Evolutionary conservation across 2,329 filamentous ascomycete species (phyloP), one percentile per base, ranked within the genome.

Genomic region (Penicillium sp.): DNA sequence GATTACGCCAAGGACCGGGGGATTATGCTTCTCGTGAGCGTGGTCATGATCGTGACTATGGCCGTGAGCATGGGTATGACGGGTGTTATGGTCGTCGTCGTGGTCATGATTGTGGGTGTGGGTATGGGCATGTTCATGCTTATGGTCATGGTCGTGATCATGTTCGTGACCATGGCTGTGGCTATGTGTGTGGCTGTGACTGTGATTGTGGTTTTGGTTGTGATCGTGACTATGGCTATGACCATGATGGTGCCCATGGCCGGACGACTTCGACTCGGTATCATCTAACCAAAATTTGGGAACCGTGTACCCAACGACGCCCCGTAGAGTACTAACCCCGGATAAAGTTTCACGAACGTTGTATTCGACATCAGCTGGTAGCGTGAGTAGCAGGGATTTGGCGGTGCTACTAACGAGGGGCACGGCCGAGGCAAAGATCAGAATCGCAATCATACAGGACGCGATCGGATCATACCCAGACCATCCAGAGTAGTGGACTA

Each of bases 251-350:
- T 82, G 79, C 7, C 70, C 72, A 58, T 80, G 64, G 0, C 62
- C 76, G 0, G 77, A 76, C 55, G 79, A 73, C 21, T 76, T 73
- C 2, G 73, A 72, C 17, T 75, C 81, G 31, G 81, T 81, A 66
- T 96, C 93, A 69, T 96, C 92, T 15, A 95, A 81, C 95, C 95
- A 99, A 73, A 98, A 97, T 70, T 93, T 90, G 7, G 94, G 93
- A 1, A 91, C 91, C 0, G 90, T 85, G 71, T 97, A 98, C 56
- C 90, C 89, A 0, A 90, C 89, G 0, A 99, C 94, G 0, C 94
- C 95, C 35, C 91, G 85, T 64, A 98, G 82, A 54, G 90, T 90
- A 52, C 89, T 88, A 8, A 99, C 88, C 6, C 93, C 93, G 2
- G 92, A 90, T 9, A 99, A 83, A 0, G 90, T 91, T 72, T 95